Conservation (phyloP, 139 green algal species). For the Tetradesmus lagerheimii region DNA sequence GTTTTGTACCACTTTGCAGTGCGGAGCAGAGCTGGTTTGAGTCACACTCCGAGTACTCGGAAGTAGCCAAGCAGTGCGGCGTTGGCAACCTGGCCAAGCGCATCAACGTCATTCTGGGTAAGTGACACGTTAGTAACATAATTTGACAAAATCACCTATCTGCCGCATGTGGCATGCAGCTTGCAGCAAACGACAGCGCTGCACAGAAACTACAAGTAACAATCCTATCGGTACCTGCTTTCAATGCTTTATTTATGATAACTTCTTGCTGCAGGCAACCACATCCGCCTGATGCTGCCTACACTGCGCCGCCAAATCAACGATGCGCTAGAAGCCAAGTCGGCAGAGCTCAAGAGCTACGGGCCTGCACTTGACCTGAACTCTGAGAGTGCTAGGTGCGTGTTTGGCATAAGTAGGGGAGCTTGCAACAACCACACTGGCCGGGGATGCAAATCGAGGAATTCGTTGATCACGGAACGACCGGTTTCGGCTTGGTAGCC, state of each 20-base stretch:
- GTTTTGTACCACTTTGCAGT: not conserved
- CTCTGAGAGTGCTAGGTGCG: conserved; percentile 28
- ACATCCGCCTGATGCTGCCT: conserved; percentile 53
- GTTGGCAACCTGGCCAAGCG: conserved; percentile 75
- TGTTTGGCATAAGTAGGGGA: too few species aligned
- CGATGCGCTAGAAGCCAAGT: conserved; percentile 51
- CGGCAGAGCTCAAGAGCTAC: conserved; percentile 65
- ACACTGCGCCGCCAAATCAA: conserved; percentile 31
- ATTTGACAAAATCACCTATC: too few species aligned
- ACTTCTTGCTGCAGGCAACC: conserved; percentile 7
- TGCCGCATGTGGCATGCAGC: too few species aligned
- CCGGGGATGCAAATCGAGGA: too few species aligned
- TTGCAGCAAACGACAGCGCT: too few species aligned
- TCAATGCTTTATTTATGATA: too few species aligned
- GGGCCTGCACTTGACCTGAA: conserved; percentile 57
- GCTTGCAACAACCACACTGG: too few species aligned
- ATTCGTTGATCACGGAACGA: too few species aligned
- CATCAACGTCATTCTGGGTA: conserved; percentile 93
- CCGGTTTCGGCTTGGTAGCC: too few species aligned
- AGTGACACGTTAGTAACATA: conserved; percentile 71
- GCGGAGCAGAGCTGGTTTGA: conserved; percentile 73
- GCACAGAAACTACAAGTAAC: too few species aligned
- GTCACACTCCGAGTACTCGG: conserved; percentile 72
- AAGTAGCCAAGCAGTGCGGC: conserved; percentile 73
- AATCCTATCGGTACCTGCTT: too few species aligned